phyloP scores from a whole-genome alignment of 2,329 filamentous ascomycete species.

The Drechslerella coelobrocha region DNA sequence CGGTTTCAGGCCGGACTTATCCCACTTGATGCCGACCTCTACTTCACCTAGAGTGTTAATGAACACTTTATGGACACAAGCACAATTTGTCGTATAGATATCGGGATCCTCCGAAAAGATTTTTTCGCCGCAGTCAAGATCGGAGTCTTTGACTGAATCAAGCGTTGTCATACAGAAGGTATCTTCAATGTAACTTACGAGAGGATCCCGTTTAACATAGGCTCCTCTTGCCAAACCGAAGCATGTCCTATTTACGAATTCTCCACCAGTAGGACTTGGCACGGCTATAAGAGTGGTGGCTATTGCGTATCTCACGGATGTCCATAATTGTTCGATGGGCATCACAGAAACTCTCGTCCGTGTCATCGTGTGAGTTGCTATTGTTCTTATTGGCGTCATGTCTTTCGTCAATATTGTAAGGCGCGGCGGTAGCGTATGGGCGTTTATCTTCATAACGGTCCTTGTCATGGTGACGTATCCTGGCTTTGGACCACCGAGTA shows the following conservation, averaged over 20 bases:
- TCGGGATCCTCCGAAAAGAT: neutral
- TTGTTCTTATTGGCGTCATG: neutral
- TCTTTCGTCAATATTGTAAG: no score
- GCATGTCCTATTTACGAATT: slow-evolving; percentile 1
- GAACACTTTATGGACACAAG: neutral
- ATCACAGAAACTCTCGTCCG: neutral
- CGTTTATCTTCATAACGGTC: neutral
- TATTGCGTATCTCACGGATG: neutral
- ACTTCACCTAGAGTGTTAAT: neutral
- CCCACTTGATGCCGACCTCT: slow-evolving; percentile 7
- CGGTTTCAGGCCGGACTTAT: slow-evolving; percentile 2
- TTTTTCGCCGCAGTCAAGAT: neutral
- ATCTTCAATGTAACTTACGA: neutral
- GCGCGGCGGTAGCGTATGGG: neutral
- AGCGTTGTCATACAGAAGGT: slow-evolving; percentile 11
- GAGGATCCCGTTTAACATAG: neutral
- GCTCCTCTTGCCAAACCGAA: slow-evolving; percentile 3
- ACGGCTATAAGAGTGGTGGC: neutral
- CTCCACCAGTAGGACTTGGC: neutral
- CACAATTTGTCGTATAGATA: slow-evolving; percentile 10
- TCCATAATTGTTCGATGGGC: neutral
- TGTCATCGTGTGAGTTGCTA: neutral
- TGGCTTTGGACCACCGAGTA: slow-evolving; percentile 7
- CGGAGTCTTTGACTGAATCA: neutral
- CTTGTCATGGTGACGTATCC: slow-evolving; percentile 9